Evolutionary conservation across 805 yeast genomes (phyloP).

Genomic region (Candida lessepsii): DNA sequence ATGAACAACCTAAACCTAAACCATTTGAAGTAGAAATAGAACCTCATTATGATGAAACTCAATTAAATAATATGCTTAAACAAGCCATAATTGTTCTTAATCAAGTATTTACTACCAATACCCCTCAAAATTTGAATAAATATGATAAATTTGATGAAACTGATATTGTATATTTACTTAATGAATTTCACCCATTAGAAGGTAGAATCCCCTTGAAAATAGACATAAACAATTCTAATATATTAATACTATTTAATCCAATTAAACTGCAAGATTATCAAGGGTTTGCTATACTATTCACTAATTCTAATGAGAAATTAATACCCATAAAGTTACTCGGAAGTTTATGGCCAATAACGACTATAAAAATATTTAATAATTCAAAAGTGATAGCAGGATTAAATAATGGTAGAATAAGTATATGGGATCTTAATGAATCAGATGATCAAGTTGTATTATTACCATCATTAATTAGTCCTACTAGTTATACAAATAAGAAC

Average conservation of each 20-base stretch:
- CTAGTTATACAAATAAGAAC: slow-evolving; percentile 15
- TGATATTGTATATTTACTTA: not conserved
- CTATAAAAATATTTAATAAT: slow-evolving; percentile 39
- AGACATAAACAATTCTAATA: slow-evolving; percentile 1
- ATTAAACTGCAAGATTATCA: slow-evolving; percentile 12
- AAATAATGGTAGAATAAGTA: slow-evolving; percentile 47
- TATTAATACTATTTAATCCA: slow-evolving; percentile 3
- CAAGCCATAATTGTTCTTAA: slow-evolving; percentile 25
- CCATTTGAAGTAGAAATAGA: slow-evolving; percentile 7
- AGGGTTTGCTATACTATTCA: slow-evolving; percentile 37
- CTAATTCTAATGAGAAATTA: slow-evolving; percentile 15
- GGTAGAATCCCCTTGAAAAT: slow-evolving; percentile 7
- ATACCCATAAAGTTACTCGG: slow-evolving; percentile 32
- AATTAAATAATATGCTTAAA: slow-evolving; percentile 21
- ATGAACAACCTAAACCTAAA: slow-evolving; percentile 1
- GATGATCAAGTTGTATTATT: slow-evolving; percentile 16
- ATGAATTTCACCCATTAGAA: slow-evolving; percentile 3
- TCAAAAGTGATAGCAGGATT: slow-evolving; percentile 49
- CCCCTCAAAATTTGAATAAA: not conserved
- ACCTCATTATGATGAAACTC: slow-evolving; percentile 17
- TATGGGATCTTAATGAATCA: slow-evolving; percentile 44
- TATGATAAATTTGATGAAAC: slow-evolving; percentile 2
- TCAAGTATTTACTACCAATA: slow-evolving; percentile 15
- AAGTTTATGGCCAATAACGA: slow-evolving; percentile 39
- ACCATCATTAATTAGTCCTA: slow-evolving; percentile 25